These are phyloP conservation scores for Domatiomyces globalis DNA, from an alignment of 2,329 filamentous ascomycete species.

Conservation along the genomic window DNA sequence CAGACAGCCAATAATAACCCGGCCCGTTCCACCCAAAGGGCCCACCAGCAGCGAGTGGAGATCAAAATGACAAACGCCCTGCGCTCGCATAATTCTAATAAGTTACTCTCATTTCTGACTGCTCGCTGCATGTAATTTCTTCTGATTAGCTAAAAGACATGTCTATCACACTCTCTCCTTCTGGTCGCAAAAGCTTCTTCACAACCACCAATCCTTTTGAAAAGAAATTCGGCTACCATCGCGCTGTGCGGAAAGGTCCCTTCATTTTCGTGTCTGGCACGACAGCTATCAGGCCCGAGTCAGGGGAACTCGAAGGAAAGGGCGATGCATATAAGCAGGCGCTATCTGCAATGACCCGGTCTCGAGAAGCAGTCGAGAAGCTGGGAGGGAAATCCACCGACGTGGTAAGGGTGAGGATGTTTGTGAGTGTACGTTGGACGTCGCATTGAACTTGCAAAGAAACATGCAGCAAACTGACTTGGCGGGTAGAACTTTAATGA, in stretches of 20 bases:
- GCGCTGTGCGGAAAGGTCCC: slow-evolving; percentile 24
- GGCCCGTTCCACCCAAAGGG: too few species aligned
- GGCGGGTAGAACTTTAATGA: slow-evolving; percentile 19
- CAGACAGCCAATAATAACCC: too few species aligned
- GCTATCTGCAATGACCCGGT: slow-evolving; percentile 18
- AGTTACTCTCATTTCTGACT: too few species aligned
- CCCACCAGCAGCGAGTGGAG: too few species aligned
- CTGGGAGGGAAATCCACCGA: slow-evolving; percentile 23
- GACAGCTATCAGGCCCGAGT: slow-evolving; percentile 24
- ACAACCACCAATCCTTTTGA: slow-evolving; percentile 26
- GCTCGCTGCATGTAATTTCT: too few species aligned
- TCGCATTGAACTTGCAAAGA: too few species aligned
- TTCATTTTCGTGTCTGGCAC: slow-evolving; percentile 28
- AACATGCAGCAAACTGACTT: too few species aligned
- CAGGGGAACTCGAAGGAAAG: slow-evolving; percentile 21
- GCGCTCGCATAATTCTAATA: too few species aligned
- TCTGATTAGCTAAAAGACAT: background rate
- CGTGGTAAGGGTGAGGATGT: slow-evolving; percentile 26
- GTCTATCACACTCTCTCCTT: background rate
- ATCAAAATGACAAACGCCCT: too few species aligned
- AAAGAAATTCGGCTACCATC: slow-evolving; percentile 25
- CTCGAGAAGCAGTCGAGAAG: slow-evolving; percentile 23
- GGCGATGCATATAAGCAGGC: slow-evolving; percentile 24
- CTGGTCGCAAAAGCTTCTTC: slow-evolving; percentile 13
- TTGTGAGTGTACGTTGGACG: slow-evolving; percentile 13